Evolutionary conservation across 192 early-diverging fungal species (phyloP).

Genomic region (Backusella westeae): DNA sequence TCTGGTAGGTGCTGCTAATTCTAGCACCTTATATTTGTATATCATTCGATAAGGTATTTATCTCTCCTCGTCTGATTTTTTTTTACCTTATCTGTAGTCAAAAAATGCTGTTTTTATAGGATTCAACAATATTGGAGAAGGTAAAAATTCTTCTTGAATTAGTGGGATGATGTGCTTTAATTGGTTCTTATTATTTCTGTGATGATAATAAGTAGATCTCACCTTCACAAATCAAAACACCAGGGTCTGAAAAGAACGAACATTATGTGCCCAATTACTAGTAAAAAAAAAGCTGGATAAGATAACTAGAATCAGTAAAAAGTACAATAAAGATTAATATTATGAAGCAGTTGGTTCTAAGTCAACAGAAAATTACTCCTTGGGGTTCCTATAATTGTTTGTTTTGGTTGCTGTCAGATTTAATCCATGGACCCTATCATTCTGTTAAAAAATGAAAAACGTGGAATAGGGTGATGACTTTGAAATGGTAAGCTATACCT

Average conservation of each 20-base stretch:
- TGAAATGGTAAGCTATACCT: background rate
- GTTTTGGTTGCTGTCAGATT: conserved; percentile 2
- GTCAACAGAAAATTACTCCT: background rate
- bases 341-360: background rate
- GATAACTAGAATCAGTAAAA: background rate
- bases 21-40: background rate
- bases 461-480: conserved; percentile 3
- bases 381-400: background rate
- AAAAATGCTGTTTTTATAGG: background rate
- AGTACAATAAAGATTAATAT: background rate
- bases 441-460: conserved; percentile 6
- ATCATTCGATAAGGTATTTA: background rate
- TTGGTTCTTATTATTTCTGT: background rate
- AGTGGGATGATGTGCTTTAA: background rate
- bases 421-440: background rate
- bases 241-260: background rate
- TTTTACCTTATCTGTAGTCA: background rate
- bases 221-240: background rate
- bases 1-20: background rate
- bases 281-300: background rate
- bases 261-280: background rate
- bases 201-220: background rate
- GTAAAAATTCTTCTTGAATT: background rate
- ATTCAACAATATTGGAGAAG: background rate
- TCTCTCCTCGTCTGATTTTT: background rate